Percentiles rank a stretch among this genome's conserved stretches.
phyloP scores from a whole-genome alignment of 352 stramenopile species.

The Plasmopara muralis region DNA sequence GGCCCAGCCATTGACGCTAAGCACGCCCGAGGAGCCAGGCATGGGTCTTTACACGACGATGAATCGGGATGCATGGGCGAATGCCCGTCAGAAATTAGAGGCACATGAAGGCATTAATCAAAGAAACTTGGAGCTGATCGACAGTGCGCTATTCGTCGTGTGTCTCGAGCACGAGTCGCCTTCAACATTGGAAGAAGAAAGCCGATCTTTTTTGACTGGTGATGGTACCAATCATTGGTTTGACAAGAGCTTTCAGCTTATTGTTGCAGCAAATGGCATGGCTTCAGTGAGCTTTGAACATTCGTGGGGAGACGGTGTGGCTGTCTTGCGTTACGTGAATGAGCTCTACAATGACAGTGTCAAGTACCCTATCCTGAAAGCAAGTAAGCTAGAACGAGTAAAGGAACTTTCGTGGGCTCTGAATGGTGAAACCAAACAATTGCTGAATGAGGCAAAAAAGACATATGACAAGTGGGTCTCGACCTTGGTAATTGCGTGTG shows the following conservation, averaged over 20 bases:
- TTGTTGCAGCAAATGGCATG: conserved; percentile 73
- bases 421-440: conserved; percentile 41
- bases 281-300: conserved; percentile 89
- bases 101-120: conserved; percentile 48
- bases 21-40: conserved; percentile 31
- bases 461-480: conserved; percentile 63
- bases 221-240: conserved; percentile 88
- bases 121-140: conserved; percentile 69
- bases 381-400: conserved; percentile 21
- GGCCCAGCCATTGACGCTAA: conserved; percentile 40
- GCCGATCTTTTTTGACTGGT: conserved; percentile 73
- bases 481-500: conserved; percentile 60
- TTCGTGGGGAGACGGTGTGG: conserved; percentile 85
- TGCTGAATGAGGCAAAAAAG: conserved; percentile 61
- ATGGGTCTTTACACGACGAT: conserved; percentile 78
- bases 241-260: conserved; percentile 90
- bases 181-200: conserved; percentile 46
- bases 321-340: conserved; percentile 85
- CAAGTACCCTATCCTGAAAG: conserved; percentile 57
- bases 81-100: conserved; percentile 52
- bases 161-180: conserved; percentile 70
- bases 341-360: conserved; percentile 81
- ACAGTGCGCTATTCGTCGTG: conserved; percentile 83
- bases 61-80: conserved; percentile 78
- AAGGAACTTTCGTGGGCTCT: conserved; percentile 62